Base-by-base conservation (phyloP, 352 stramenopile genomes). In the Globisporangium yorkense region DNA sequence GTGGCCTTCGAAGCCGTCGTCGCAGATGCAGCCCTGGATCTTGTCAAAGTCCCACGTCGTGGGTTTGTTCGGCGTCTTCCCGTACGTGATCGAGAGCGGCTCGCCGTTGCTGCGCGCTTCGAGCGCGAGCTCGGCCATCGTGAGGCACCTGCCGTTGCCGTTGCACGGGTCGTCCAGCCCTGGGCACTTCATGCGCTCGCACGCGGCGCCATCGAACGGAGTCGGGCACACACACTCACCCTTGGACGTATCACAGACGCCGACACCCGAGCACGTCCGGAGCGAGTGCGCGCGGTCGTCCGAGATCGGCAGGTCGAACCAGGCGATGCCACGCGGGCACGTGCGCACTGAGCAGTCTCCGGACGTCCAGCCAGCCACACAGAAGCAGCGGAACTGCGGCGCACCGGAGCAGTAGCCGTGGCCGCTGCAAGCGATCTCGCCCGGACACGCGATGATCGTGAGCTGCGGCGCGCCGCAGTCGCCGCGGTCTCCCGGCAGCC, bases 21-120 rank as follows among this genome's bases (percentile, higher is more conserved):
- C 88, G 67, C 90, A 97, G 29, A 86, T 31, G 68, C 90, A 97
- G 29, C 84, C 88, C n/a, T 89, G 69, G 45, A 97, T 89, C 57
- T 91, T 91, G 68, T 92, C 77, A 20, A 78, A 79, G 61, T 97
- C 90, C 90, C 90, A 97, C 6, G 77, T 88, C 45, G 61, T 65
- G 0, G 80, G 77, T 47, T 78, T 74, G 65, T 91, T 91, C 21
- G 80, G 80, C n/a, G 70, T 83, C 10, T 55, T 59, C 35, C 83
- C 79, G 62, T 90, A 93, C n/a, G 72, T 79, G 56, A 83, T 61
- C 33, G 61, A 58, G 5, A 83, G 46, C 1, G 76, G 80, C 10
- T 89, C 77, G 24, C 77, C 80, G 40, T 89, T 78, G 57, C 37
- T 56, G 5, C 60, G 66, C 2, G 79, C 70, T 56, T 81, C 65